Evolutionary conservation across 2,329 filamentous ascomycete genomes (phyloP), one percentile per base, ranked within the genome.

Genomic region (Penicillium sp.): DNA sequence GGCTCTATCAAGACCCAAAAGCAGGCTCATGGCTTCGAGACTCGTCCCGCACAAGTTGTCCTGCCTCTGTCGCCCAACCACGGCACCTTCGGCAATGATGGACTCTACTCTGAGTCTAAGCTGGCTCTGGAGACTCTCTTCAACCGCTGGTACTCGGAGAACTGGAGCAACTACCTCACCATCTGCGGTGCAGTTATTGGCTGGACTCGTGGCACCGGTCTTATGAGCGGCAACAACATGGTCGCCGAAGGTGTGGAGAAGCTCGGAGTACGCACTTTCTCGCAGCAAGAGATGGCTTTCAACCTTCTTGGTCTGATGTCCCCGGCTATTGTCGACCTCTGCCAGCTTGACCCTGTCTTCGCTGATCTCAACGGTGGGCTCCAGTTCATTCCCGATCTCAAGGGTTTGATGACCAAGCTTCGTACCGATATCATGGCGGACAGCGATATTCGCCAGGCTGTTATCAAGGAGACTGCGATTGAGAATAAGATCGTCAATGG

Each of bases 261-360:
- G 61, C 93, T 94, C 57, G 93, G 93, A 62, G 93, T 97, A 22
- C 89, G 93, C 61, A 98, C 93, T 3, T 98, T 98, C 78, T 97
- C 91, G 8, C 93, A 97, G 74, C 89, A 95, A 69, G 93, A 98
- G 72, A 98, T 98, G 93, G 93, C 93, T 13, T 98, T 98, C 79
- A 98, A 98, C 73, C 74, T 98, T 57, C 81, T 98, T 36, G 91
- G 93, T 58, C 81, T 98, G 43, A 95, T 98, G 93, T 87, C 90
- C 1, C 90, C 93, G 29, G 80, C 85, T 23, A 87, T 98, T 61
- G 90, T 95, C 58, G 89, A 98, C 66, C 81, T 98, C 35, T 98
- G 93, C 78, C 93, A 98, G 74, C 77, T 81, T 36, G 89, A 97
- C 74, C 94, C 93, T 9, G 89, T 98, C 49, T 97, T 93, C 72